These are phyloP conservation scores for Daedaleopsis nitida DNA, from an alignment of 768 basidiomycete species.

Conservation along the genomic window DNA sequence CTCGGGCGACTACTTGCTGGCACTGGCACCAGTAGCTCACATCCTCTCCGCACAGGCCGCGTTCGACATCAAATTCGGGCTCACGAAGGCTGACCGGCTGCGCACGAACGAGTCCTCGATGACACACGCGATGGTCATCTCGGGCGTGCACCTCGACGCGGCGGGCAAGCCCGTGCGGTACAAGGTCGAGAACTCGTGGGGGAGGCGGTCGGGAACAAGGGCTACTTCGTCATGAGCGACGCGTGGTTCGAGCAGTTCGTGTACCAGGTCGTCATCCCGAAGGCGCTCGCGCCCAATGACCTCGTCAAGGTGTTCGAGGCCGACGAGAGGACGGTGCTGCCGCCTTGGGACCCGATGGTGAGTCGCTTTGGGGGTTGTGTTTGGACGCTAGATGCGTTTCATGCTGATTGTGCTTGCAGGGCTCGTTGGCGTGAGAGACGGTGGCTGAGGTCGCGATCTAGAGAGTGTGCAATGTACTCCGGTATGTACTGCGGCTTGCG, in stretches of 20 bases:
- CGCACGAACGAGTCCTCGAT: constrained; percentile 83
- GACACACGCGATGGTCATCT: constrained; percentile 97
- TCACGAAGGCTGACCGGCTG: constrained; percentile 86
- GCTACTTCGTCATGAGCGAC: constrained; percentile 91
- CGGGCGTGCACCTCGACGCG: constrained; percentile 84
- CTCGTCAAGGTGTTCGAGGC: constrained; percentile 80
- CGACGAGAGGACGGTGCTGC: constrained; percentile 65
- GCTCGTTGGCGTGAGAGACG: neutral
- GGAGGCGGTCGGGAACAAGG: constrained; percentile 71
- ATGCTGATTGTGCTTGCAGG: neutral
- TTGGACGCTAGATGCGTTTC: neutral
- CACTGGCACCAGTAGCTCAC: neutral
- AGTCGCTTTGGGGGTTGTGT: neutral
- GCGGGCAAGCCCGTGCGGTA: constrained; percentile 81
- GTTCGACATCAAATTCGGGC: constrained; percentile 76
- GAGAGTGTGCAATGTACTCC: too few species aligned
- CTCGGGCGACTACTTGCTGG: constrained; percentile 5
- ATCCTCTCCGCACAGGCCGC: constrained; percentile 52
- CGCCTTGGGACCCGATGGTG: constrained; percentile 93
- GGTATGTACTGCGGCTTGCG: too few species aligned
- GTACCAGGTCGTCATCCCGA: constrained; percentile 91
- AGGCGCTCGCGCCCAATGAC: constrained; percentile 74
- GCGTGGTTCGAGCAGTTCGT: constrained; percentile 94
- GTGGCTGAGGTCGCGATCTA: too few species aligned
- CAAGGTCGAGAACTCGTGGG: constrained; percentile 98